phyloP scores from a whole-genome alignment of 2,329 filamentous ascomycete species.

The Fusarium succisae region DNA sequence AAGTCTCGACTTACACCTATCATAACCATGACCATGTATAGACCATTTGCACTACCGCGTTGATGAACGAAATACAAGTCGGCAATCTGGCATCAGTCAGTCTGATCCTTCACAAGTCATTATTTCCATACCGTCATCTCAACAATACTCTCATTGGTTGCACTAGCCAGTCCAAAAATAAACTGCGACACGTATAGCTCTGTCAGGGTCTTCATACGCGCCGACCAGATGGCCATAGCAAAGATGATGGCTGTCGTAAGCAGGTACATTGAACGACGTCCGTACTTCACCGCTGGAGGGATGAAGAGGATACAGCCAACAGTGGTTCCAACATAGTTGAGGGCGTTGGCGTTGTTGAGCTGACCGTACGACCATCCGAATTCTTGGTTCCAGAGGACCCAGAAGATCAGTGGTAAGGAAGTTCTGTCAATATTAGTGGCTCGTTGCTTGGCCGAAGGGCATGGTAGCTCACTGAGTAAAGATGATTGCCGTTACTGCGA shows the following conservation, averaged over 20 bases:
- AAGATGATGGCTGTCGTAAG: slow-evolving; percentile 14
- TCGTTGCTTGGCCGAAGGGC: fast-evolving
- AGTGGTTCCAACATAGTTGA: slow-evolving; percentile 42
- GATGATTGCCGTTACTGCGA: neutral
- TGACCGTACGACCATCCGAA: slow-evolving; percentile 35
- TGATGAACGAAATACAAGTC: slow-evolving; percentile 46
- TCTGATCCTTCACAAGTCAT: too few relatives aligned
- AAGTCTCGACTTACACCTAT: slow-evolving; percentile 28
- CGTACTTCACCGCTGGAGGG: slow-evolving; percentile 46
- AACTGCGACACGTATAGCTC: slow-evolving; percentile 9
- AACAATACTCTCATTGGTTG: slow-evolving; percentile 49
- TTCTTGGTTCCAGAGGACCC: slow-evolving; percentile 42
- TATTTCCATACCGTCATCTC: slow-evolving; percentile 46
- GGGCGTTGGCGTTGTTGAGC: slow-evolving; percentile 37
- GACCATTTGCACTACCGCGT: slow-evolving; percentile 41
- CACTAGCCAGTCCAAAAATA: slow-evolving; percentile 46
- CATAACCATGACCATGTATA: slow-evolving; percentile 42
- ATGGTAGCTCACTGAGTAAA: neutral
- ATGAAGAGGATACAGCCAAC: slow-evolving; percentile 44
- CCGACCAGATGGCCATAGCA: slow-evolving; percentile 3
- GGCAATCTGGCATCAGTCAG: slow-evolving; percentile 21
- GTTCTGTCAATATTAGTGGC: neutral
- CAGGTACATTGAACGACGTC: slow-evolving; percentile 44
- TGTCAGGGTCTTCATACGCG: neutral
- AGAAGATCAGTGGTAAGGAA: slow-evolving; percentile 41